Evolutionary conservation across 2,329 filamentous ascomycete species (phyloP), one percentile per base, ranked within the genome.

Genomic region (Nemania diffusa): DNA sequence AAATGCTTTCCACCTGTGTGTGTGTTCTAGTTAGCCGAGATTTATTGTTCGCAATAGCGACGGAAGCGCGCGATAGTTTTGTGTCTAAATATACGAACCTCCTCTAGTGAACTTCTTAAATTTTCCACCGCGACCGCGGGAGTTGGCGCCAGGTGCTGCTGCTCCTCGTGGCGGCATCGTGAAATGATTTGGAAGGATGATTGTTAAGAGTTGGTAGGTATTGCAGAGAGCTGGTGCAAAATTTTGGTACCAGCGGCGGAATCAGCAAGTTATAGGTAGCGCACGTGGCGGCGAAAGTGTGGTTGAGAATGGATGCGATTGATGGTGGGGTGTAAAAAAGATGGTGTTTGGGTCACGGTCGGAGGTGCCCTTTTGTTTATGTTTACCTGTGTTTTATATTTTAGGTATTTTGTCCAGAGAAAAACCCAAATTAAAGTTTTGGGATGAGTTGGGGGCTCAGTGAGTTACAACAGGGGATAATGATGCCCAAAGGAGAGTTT

Each of bases 81-180:
- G 26, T 11, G 15, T 32, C 6, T 29, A 24, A 22, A 57, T 32
- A 27, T 20, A 62, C 87, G 74, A 82, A 95, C 95, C 94, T 86
- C 95, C 95, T 82, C 95, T 88, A 74, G 93, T 94, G 73, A 91
- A 93, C 85, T 97, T 98, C 84, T 90, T 92, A 81, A 95, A 97
- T 83, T 98, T 98, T 81, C 94, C 93, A 76, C 92, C 94, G 78
- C 94, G 92, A 74, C 93, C 94, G 78, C 93, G 87, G 71, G 90
- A 85, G 79, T 79, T 84, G 46, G 79, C 75, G 71, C 83, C 84
- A 50, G 84, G 80, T 17, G 53, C 52, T 69, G 65, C 77, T 68
- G 64, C 77, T 69, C 76, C 76, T 60, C 79, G 77, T 69, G 79
- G 79, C 77, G 83, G 79, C 86, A 88, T 79, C 65, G 59, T 59